Evolutionary conservation across 371 early-diverging fungal species (phyloP), one percentile per base, ranked within the genome.

Genomic region (Saksenaea oblongispora): DNA sequence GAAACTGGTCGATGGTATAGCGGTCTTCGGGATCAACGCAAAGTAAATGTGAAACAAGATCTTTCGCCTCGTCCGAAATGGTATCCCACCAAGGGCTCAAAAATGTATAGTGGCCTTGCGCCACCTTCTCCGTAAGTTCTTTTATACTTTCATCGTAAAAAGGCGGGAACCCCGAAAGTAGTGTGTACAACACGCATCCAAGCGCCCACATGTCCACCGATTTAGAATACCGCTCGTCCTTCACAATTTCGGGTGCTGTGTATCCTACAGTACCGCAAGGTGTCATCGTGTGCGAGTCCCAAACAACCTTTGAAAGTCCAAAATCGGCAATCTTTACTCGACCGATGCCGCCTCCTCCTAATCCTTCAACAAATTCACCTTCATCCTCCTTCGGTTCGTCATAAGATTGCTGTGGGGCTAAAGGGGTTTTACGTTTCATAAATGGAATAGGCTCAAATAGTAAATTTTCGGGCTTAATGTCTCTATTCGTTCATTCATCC

Each of bases 401-500:
- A 37, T 64, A 72, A 15, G 72, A 70, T 17, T 56, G 57, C 54
- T 62, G 63, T 54, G 75, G 75, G 51, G 78, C 68, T 55, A 72
- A 64, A 5, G 83, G 83, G 27, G 73, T 69, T 1, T 72, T 76
- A 10, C 85, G 82, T 34, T 88, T 81, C 56, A 84, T 79, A 34
- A 86, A 79, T 0, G 87, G 87, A 31, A 91, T 90, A 15, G 91
- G 86, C 61, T 87, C 89, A 73, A 90, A 93, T 18, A 97, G 75
- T 61, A 95, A 84, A 75, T 99, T 99, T 72, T 99, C 99, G 27
- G 95, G 94, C 78, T 99, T 99, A 65, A 99, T 92, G 70, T 99
- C 98, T 62, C 88, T 77, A 58, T 22, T 58, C 13, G 14, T 26
- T 41, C 1, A 39, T 39, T 58, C 13, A 31, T 58, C 26, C 41